Evolutionary conservation across 192 early-diverging fungal genomes (phyloP).

Genomic region (Pilaira anomala): DNA sequence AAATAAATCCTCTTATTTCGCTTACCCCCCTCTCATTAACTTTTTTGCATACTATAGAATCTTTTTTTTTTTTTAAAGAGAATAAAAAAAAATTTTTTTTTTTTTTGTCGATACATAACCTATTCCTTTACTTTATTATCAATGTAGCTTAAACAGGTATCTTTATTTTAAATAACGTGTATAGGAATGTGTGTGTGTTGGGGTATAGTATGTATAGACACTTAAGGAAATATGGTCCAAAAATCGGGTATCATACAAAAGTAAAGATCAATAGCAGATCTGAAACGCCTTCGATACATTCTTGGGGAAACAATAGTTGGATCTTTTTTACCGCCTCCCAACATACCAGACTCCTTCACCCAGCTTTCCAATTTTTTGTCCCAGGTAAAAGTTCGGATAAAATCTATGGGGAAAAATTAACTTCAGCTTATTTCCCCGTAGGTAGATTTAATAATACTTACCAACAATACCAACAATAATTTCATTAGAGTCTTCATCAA

Average conservation of each 20-base stretch:
- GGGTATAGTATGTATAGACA: too few relatives aligned
- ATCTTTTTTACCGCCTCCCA: slow-evolving; percentile 86
- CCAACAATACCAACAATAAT: slow-evolving; percentile 95
- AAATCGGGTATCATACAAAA: slow-evolving; percentile 83
- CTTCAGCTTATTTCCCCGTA: too few relatives aligned
- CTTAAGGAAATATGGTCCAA: slow-evolving; percentile 22
- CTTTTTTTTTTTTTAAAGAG: too few relatives aligned
- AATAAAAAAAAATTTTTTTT: too few relatives aligned
- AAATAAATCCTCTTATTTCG: neutral
- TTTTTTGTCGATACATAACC: too few relatives aligned
- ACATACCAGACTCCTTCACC: slow-evolving; percentile 92
- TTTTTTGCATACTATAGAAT: too few relatives aligned
- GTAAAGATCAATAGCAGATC: slow-evolving; percentile 88
- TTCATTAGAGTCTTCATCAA: slow-evolving; percentile 82
- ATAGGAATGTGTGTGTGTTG: too few relatives aligned
- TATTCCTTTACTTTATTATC: too few relatives aligned
- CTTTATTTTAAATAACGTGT: too few relatives aligned
- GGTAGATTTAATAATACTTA: slow-evolving; percentile 32
- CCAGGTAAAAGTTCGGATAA: slow-evolving; percentile 97
- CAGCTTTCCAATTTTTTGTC: slow-evolving; percentile 97
- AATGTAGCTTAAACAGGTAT: too few relatives aligned
- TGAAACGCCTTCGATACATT: slow-evolving; percentile 90
- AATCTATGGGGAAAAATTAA: slow-evolving; percentile 57
- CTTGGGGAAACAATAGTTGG: slow-evolving; percentile 97
- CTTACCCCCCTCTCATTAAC: too few relatives aligned